A percentile compares a stretch with the other conserved stretches of the same genome.
Conservation (phyloP, 495 filamentous ascomycete genomes). For the Xylaria nigripes region DNA sequence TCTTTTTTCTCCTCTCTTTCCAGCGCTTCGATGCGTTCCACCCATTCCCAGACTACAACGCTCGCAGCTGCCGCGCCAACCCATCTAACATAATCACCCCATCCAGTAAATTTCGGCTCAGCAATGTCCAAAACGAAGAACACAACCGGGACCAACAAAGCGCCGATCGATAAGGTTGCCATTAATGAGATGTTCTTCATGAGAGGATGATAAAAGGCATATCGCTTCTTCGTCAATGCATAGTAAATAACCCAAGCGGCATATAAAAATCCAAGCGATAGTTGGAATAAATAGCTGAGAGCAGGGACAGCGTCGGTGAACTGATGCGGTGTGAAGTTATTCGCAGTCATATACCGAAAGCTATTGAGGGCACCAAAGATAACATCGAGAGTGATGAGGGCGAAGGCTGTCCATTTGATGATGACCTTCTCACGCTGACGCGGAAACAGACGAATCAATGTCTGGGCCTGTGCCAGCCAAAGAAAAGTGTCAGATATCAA, state of each 20-base stretch:
- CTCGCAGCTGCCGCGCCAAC: conserved; percentile 93
- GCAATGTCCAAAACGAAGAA: conserved; percentile 95
- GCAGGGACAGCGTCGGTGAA: conserved; percentile 89
- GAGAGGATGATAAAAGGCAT: conserved; percentile 85
- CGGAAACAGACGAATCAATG: conserved; percentile 88
- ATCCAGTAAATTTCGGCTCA: conserved; percentile 77
- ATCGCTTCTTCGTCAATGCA: conserved; percentile 80
- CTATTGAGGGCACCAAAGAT: conserved; percentile 83
- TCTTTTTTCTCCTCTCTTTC: conserved; percentile 95
- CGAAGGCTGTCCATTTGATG: conserved; percentile 97
- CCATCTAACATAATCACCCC: conserved; percentile 97
- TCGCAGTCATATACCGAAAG: conserved; percentile 54
- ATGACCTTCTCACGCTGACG: conserved; percentile 95
- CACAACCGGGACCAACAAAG: conserved; percentile 82
- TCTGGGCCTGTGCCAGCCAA: conserved; percentile 96
- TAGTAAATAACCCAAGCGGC: conserved; percentile 96
- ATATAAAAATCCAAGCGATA: conserved; percentile 82
- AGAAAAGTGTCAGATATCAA: conserved; percentile 91
- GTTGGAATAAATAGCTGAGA: conserved; percentile 86
- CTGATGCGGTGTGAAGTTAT: conserved; percentile 53
- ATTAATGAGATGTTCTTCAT: conserved; percentile 90
- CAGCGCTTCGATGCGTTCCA: conserved; percentile 93
- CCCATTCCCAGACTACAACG: conserved; percentile 99
- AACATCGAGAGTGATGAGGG: conserved; percentile 80
- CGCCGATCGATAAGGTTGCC: conserved; percentile 66